Conservation (phyloP, 805 yeast species). For the Kodamaea restingae region DNA sequence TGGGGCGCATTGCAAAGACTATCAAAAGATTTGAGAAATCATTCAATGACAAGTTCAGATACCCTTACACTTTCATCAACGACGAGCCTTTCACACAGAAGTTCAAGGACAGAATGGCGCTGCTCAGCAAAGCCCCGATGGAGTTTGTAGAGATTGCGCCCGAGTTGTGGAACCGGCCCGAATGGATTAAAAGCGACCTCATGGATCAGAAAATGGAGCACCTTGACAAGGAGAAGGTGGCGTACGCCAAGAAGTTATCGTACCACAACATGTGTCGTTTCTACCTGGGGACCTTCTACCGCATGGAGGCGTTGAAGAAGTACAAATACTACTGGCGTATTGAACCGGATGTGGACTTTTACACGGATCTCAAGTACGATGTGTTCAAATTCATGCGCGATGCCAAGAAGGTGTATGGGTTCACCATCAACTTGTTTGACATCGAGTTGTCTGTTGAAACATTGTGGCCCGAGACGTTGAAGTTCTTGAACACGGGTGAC, state of each 20-base stretch:
- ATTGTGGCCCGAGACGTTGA: conserved; percentile 67
- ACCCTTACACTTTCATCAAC: conserved; percentile 79
- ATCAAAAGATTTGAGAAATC: conserved; percentile 57
- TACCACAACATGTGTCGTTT: conserved; percentile 87
- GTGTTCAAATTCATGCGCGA: conserved; percentile 69
- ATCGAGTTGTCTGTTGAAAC: conserved; percentile 58
- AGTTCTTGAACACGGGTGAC: conserved; percentile 53
- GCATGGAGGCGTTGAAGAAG: conserved; percentile 57
- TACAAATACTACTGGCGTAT: conserved; percentile 76
- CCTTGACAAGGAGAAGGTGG: conserved; percentile 43
- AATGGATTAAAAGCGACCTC: conserved; percentile 44
- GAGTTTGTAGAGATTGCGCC: conserved; percentile 40
- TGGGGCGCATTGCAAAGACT: conserved; percentile 44
- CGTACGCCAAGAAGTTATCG: conserved; percentile 57
- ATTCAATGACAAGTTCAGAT: conserved; percentile 67
- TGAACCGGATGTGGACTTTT: conserved; percentile 70
- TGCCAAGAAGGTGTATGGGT: conserved; percentile 70
- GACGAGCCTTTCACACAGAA: conserved; percentile 59
- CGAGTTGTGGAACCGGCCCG: conserved; percentile 58
- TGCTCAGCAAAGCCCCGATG: conserved; percentile 28
- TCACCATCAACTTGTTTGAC: conserved; percentile 65
- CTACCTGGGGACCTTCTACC: conserved; percentile 61
- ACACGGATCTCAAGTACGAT: conserved; percentile 68
- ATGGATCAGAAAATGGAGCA: conserved; percentile 39
- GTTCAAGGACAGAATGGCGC: conserved; percentile 47